Percentiles rank a stretch among this genome's conserved stretches.
These are phyloP conservation scores for Talaromyces atroroseus DNA, from an alignment of 2,329 filamentous ascomycete genomes.

Conservation along the genomic window DNA sequence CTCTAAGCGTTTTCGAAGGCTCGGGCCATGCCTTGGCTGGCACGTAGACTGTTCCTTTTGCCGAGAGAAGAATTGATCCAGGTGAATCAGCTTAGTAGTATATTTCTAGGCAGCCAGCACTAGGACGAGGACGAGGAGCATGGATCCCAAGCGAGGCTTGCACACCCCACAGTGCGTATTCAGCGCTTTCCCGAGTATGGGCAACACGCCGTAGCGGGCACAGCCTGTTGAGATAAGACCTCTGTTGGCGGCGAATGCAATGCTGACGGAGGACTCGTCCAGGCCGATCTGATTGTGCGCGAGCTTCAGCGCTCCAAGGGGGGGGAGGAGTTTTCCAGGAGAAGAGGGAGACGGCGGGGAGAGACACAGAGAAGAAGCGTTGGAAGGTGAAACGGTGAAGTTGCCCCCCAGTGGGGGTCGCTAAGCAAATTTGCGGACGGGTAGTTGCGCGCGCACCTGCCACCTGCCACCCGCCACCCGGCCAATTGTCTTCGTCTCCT, in stretches of 20 bases:
- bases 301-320: no score
- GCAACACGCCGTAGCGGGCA: slow-evolving; percentile 5
- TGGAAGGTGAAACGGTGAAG: background rate
- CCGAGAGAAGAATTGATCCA: background rate
- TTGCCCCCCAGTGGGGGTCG: background rate
- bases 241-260: no score
- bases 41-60: background rate
- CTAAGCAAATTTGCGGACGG: background rate
- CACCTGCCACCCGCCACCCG: no score
- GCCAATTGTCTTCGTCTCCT: background rate
- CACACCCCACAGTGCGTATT: background rate
- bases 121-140: no score
- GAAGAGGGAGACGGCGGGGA: background rate
- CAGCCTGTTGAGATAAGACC: background rate
- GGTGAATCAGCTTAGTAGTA: background rate
- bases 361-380: background rate
- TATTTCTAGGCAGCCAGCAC: no score
- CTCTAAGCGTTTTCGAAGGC: background rate
- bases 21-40: background rate
- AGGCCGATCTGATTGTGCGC: no score
- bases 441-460: background rate
- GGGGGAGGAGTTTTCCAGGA: no score
- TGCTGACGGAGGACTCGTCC: no score
- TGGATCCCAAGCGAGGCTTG: no score
- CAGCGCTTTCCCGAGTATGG: slow-evolving; percentile 5